Evolutionary conservation across 2,329 filamentous ascomycete species (phyloP).

Genomic region (Leptographium radiaticola): DNA sequence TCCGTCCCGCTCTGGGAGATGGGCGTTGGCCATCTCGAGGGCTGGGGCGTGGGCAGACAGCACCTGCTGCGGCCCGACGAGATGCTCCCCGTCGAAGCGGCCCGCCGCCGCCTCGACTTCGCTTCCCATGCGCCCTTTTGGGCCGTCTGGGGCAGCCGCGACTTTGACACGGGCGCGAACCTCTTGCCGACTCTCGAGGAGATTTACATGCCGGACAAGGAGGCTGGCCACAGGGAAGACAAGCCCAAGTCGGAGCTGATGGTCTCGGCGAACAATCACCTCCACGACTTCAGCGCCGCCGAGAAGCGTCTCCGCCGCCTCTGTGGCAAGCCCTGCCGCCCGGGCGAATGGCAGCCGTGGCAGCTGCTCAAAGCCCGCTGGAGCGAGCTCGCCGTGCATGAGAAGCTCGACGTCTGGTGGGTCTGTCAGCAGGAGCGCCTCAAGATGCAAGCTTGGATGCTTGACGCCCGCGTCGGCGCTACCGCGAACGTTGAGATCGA

Average conservation of each 20-base stretch:
- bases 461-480: too few species aligned
- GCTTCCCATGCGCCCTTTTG: conserved; percentile 36
- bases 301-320: conserved; percentile 10
- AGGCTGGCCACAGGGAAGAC: neutral
- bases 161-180: conserved; percentile 37
- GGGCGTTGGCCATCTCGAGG: conserved; percentile 39
- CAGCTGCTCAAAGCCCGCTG: conserved; percentile 33
- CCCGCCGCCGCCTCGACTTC: conserved; percentile 37
- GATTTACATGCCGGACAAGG: conserved; percentile 36
- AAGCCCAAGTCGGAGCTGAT: neutral
- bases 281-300: conserved; percentile 24
- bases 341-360: conserved; percentile 27
- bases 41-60: conserved; percentile 34
- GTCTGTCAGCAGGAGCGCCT: conserved; percentile 16
- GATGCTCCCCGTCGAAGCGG: conserved; percentile 42
- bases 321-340: conserved; percentile 19
- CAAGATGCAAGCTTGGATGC: conserved; percentile 9
- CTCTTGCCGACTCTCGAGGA: conserved; percentile 33
- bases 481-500: conserved; percentile 13
- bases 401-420: conserved; percentile 24
- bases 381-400: conserved; percentile 20
- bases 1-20: conserved; percentile 39
- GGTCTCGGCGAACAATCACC: conserved; percentile 18
- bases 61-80: conserved; percentile 45
- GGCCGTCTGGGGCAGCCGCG: conserved; percentile 49